A percentile compares a stretch with the other conserved stretches of the same genome.
Conservation (phyloP, 2,329 filamentous ascomycete genomes). For the Aspergillus japonicus region DNA sequence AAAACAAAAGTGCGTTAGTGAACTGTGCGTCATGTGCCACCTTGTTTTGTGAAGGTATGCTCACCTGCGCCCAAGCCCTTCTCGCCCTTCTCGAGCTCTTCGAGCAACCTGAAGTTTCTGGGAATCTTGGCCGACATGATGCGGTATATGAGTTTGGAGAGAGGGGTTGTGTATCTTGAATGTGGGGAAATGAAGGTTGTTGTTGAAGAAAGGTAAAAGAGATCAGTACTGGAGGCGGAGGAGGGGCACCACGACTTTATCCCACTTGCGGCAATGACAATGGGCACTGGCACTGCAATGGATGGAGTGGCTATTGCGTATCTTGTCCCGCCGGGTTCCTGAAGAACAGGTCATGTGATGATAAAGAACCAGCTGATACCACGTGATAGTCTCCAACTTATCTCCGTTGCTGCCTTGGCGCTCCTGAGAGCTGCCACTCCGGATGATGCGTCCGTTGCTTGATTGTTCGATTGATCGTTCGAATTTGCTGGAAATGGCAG, state of each 20-base stretch:
- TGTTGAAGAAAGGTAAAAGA: not conserved
- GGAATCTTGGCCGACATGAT: constrained; percentile 74
- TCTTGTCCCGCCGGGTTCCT: constrained; percentile 7
- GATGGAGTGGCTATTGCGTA: constrained; percentile 1
- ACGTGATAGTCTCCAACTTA: constrained; percentile 17
- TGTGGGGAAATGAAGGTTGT: constrained; percentile 11
- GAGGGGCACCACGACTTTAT: constrained; percentile 22
- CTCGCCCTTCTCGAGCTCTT: constrained; percentile 98
- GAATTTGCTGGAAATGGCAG: not conserved
- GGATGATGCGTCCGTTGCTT: constrained; percentile 7
- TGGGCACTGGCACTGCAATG: no score
- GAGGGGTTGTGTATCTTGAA: not conserved
- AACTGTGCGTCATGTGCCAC: constrained; percentile 10
- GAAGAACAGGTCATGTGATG: constrained; percentile 15
- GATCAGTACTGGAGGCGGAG: constrained; percentile 15
- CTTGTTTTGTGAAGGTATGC: constrained; percentile 11
- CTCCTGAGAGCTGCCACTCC: constrained; percentile 22
- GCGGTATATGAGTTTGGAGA: not conserved
- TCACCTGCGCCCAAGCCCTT: constrained; percentile 86
- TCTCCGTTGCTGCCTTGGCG: constrained; percentile 20
- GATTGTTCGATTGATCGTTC: not conserved
- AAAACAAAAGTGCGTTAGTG: constrained; percentile 25
- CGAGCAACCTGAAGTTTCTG: constrained; percentile 91
- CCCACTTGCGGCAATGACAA: not conserved
- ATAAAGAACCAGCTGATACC: constrained; percentile 13